Evolutionary conservation across 2,329 filamentous ascomycete genomes (phyloP).

Genomic region (Aplosporella prunicola): DNA sequence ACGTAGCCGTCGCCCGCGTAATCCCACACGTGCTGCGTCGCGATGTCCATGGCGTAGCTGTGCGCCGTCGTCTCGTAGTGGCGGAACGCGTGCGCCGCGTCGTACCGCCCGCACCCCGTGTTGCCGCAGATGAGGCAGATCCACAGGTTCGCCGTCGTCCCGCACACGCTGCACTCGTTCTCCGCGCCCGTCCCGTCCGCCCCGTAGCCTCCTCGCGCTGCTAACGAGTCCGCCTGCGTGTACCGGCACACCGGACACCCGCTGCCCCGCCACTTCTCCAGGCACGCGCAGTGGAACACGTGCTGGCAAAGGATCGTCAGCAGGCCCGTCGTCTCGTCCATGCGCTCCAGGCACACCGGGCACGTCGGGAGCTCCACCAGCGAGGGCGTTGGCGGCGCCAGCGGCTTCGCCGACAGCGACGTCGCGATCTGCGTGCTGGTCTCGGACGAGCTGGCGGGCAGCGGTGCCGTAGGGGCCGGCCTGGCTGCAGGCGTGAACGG

Average conservation of each 20-base stretch:
- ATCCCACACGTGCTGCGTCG: conserved; percentile 95
- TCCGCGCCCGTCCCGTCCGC: conserved; percentile 43
- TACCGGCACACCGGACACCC: conserved; percentile 94
- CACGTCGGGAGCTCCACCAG: conserved; percentile 90
- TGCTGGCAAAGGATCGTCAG: conserved; percentile 96
- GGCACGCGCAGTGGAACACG: conserved; percentile 91
- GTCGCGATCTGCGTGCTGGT: conserved; percentile 28
- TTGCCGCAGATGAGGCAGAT: conserved; percentile 90
- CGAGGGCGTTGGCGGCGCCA: conserved; percentile 69
- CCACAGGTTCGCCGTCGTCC: conserved; percentile 76
- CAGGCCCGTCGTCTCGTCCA: conserved; percentile 94
- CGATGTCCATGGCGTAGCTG: conserved; percentile 84
- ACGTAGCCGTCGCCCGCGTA: conserved; percentile 95
- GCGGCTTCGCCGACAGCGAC: conserved; percentile 49
- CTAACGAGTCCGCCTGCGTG: conserved; percentile 52
- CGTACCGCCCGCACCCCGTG: conserved; percentile 89
- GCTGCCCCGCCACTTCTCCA: conserved; percentile 91
- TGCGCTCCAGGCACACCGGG: conserved; percentile 89
- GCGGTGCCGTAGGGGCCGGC: conserved; percentile 26
- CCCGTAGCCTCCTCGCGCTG: conserved; percentile 18
- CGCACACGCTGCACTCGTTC: conserved; percentile 74
- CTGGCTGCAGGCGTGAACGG: conserved; percentile 53
- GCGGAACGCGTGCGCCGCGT: conserved; percentile 83
- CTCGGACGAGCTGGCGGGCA: conserved; percentile 26
- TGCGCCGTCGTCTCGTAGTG: conserved; percentile 88